Conservation (phyloP, 441 rosid species). For the Eruca vesicaria region DNA sequence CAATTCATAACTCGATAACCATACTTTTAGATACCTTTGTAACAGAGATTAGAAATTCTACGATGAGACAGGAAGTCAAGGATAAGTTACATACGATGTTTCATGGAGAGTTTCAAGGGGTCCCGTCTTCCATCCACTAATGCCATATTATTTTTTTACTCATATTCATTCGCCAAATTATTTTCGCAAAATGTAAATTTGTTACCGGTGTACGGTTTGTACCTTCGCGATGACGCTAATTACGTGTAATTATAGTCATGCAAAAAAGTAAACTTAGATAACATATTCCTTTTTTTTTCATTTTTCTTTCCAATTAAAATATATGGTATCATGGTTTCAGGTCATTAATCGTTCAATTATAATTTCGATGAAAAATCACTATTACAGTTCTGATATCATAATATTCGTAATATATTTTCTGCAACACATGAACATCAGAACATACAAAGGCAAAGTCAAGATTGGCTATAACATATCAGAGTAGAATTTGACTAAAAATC, state of each 20-base stretch:
- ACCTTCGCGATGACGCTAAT: neutral
- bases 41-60: neutral
- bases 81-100: conserved; percentile 27
- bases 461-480: conserved; percentile 24
- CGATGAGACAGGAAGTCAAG: conserved; percentile 15
- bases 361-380: neutral
- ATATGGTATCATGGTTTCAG: neutral
- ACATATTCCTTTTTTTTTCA: neutral
- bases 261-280: neutral
- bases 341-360: neutral
- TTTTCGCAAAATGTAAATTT: neutral
- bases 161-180: neutral
- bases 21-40: neutral
- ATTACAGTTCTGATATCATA: neutral
- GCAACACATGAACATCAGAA: neutral
- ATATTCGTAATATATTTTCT: neutral
- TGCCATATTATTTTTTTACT: neutral
- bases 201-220: conserved; percentile 7
- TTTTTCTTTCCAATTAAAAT: neutral
- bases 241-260: neutral
- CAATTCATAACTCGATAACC: neutral
- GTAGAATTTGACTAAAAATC: conserved; percentile 25
- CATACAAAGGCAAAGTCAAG: conserved; percentile 20
- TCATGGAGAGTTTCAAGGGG: conserved; percentile 21
- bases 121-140: conserved; percentile 2